These are phyloP conservation scores for Trichoderma brevicompactum DNA, from an alignment of 2,329 filamentous ascomycete species.

Conservation along the genomic window DNA sequence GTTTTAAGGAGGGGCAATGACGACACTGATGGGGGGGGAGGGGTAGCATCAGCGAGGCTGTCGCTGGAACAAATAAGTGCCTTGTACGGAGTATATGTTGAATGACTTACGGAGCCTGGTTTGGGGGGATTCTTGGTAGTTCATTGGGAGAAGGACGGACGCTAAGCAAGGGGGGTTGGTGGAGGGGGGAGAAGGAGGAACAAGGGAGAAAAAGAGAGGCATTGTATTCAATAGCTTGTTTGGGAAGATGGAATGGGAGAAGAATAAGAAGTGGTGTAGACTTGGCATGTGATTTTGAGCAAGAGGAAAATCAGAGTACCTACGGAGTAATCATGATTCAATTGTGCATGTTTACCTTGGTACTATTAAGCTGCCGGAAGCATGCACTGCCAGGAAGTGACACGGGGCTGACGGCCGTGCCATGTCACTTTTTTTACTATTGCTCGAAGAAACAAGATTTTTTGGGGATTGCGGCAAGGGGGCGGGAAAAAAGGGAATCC, in stretches of 20 bases:
- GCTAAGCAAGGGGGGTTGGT: constrained; percentile 1
- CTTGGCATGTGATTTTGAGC: not conserved
- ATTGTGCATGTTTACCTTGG: not conserved
- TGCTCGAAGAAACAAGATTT: too few relatives aligned
- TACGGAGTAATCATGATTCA: not conserved
- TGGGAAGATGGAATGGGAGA: not conserved
- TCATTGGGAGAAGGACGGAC: not conserved
- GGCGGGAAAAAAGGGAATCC: not conserved
- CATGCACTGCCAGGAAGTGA: not conserved
- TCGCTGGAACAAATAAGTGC: too few relatives aligned
- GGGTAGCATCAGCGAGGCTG: too few relatives aligned
- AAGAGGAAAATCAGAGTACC: not conserved
- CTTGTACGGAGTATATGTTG: too few relatives aligned
- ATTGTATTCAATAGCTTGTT: too few relatives aligned
- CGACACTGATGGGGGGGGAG: not conserved
- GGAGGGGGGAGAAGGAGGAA: too few relatives aligned
- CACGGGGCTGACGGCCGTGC: not conserved
- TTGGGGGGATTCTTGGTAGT: too few relatives aligned
- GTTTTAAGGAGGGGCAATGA: not conserved
- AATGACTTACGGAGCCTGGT: too few relatives aligned
- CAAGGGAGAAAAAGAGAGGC: too few relatives aligned
- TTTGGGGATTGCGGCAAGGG: not conserved
- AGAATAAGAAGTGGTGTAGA: not conserved
- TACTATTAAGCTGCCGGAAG: too few relatives aligned
- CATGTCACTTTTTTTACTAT: not conserved